Evolutionary conservation across 306 rosid genomes (phyloP).

Genomic region (Urtica urens): DNA sequence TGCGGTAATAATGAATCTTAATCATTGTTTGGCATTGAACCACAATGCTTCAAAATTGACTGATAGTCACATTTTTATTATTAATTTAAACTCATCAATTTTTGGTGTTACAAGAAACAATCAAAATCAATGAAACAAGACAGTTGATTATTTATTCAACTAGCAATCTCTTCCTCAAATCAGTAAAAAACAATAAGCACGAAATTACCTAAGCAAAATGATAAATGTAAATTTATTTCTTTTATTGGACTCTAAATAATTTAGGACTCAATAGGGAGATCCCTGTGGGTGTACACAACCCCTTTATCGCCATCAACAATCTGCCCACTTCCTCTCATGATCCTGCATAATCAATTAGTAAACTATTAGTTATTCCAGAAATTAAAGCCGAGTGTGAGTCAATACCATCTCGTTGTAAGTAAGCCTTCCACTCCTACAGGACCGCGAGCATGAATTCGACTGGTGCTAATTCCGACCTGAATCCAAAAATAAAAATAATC

Average conservation of each 20-base stretch:
- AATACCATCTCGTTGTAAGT: conserved; percentile 87
- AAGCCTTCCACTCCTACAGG: conserved; percentile 99
- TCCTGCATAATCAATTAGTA: conserved; percentile 37
- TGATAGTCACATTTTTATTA: no score
- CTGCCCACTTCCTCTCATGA: conserved; percentile 85
- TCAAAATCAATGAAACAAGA: no score
- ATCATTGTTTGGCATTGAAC: no score
- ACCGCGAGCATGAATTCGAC: conserved; percentile 96
- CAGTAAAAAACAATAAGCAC: no score
- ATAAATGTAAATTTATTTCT: no score
- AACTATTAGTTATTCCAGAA: not conserved
- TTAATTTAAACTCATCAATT: no score
- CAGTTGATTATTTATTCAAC: no score
- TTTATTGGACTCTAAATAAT: not conserved
- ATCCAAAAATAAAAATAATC: conserved; percentile 9
- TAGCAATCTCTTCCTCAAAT: no score
- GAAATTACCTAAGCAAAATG: no score
- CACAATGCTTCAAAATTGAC: no score
- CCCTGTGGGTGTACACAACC: conserved; percentile 56
- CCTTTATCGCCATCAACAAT: conserved; percentile 74
- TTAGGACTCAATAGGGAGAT: conserved; percentile 40
- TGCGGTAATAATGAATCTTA: no score
- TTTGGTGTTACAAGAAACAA: no score
- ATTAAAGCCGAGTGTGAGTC: not conserved
- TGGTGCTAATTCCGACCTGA: conserved; percentile 94